Conservation (phyloP, 495 filamentous ascomycete species). For the Elasticomyces elasticus region DNA sequence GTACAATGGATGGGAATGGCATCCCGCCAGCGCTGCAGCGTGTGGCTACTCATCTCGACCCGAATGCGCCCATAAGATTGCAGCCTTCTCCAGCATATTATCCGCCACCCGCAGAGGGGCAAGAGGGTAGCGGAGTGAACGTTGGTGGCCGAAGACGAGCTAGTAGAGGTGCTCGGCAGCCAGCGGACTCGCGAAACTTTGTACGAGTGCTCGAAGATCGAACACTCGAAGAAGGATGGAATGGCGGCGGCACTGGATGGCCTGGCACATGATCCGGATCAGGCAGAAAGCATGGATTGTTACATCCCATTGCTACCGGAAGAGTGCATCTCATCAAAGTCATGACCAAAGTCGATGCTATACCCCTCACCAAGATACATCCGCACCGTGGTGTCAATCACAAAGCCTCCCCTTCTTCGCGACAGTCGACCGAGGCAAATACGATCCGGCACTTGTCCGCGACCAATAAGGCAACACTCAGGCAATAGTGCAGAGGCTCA, state of each 20-base stretch:
- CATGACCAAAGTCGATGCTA: too few relatives aligned
- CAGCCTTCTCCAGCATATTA: constrained; percentile 98
- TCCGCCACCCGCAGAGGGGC: constrained; percentile 84
- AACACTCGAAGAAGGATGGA: constrained; percentile 70
- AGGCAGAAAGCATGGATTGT: background rate
- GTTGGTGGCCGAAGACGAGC: constrained; percentile 64
- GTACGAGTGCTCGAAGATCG: constrained; percentile 89
- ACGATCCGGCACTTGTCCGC: too few relatives aligned
- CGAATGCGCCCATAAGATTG: constrained; percentile 82
- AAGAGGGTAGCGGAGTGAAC: constrained; percentile 51
- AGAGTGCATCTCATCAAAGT: too few relatives aligned
- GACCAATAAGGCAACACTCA: too few relatives aligned
- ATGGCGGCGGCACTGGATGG: constrained; percentile 3
- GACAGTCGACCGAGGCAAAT: too few relatives aligned
- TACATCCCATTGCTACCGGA: background rate
- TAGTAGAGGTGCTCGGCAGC: constrained; percentile 45
- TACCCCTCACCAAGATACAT: too few relatives aligned
- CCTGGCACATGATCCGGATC: background rate
- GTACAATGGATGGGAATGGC: constrained; percentile 89
- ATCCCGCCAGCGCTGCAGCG: constrained; percentile 88
- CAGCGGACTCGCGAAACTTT: constrained; percentile 72
- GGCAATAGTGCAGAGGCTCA: too few relatives aligned
- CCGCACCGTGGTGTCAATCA: too few relatives aligned
- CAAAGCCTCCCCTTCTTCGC: too few relatives aligned
- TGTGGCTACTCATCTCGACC: constrained; percentile 94